phyloP scores from a whole-genome alignment of 225 moss, liverwort and hornwort genomes.

The Marchantia polymorpha region DNA sequence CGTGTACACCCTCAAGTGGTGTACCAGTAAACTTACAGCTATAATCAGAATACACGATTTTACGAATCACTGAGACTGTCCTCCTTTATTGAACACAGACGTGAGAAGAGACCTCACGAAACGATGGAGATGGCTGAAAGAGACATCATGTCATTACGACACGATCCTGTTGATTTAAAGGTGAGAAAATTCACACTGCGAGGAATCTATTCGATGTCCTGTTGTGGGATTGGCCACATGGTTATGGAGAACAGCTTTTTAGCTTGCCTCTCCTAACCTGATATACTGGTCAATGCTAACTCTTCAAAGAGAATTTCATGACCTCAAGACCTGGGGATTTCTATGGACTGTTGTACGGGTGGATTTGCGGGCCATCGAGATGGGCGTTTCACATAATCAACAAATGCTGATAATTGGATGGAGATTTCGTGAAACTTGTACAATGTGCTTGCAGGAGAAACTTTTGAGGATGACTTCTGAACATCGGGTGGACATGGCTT shows the following conservation, averaged over 20 bases:
- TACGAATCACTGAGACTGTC: background rate
- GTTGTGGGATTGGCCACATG: constrained; percentile 28
- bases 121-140: constrained; percentile 74
- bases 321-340: constrained; percentile 35
- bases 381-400: constrained; percentile 21
- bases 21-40: too few relatives aligned
- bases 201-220: constrained; percentile 24
- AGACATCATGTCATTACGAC: constrained; percentile 75
- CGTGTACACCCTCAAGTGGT: too few relatives aligned
- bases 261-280: constrained; percentile 16
- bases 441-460: constrained; percentile 99
- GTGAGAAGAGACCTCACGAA: constrained; percentile 71
- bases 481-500: constrained; percentile 97
- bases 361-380: constrained; percentile 32
- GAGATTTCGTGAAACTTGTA: constrained; percentile 55
- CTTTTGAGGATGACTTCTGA: constrained; percentile 99
- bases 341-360: constrained; percentile 34
- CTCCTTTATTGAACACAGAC: constrained; percentile 40
- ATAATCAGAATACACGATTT: too few relatives aligned
- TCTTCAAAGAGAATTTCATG: constrained; percentile 21
- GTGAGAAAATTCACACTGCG: constrained; percentile 52
- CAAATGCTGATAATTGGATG: constrained; percentile 50
- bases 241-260: constrained; percentile 18
- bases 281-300: constrained; percentile 21
- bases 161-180: constrained; percentile 79